These are phyloP conservation scores for Yamadazyma phyllophila DNA, from an alignment of 805 yeast species.

Conservation along the genomic window DNA sequence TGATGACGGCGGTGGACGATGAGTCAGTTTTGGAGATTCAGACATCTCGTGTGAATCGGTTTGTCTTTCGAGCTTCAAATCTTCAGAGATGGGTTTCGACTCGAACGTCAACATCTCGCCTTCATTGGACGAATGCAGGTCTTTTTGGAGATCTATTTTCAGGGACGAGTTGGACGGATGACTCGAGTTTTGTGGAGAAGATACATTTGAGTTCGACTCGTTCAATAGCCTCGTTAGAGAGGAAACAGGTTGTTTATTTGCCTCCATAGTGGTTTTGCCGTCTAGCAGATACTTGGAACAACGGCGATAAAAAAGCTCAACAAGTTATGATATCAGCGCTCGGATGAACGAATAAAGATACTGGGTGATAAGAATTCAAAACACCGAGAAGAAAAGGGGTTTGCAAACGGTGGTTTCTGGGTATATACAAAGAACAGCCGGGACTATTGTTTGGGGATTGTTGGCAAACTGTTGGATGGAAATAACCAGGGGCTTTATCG, in stretches of 20 bases:
- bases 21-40: conserved; percentile 3
- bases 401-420: background rate
- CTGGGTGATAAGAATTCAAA: background rate
- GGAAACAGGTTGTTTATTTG: conserved; percentile 20
- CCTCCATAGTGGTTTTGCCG: background rate
- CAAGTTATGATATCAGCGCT: too few species aligned
- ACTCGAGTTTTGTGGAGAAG: conserved; percentile 15
- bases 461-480: too few species aligned
- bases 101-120: conserved; percentile 14
- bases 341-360: background rate
- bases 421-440: background rate
- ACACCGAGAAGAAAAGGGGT: background rate
- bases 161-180: conserved; percentile 12
- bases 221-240: conserved; percentile 38
- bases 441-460: background rate
- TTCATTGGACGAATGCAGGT: conserved; percentile 12
- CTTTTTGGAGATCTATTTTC: conserved; percentile 6
- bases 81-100: conserved; percentile 1
- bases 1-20: conserved; percentile 8
- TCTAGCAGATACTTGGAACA: background rate
- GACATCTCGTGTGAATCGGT: background rate
- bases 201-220: conserved; percentile 27
- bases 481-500: background rate
- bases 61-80: conserved; percentile 2
- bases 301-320: background rate